phyloP scores from a whole-genome alignment of 1,284 basidiomycete genomes.

The Calocybe gambosa region DNA sequence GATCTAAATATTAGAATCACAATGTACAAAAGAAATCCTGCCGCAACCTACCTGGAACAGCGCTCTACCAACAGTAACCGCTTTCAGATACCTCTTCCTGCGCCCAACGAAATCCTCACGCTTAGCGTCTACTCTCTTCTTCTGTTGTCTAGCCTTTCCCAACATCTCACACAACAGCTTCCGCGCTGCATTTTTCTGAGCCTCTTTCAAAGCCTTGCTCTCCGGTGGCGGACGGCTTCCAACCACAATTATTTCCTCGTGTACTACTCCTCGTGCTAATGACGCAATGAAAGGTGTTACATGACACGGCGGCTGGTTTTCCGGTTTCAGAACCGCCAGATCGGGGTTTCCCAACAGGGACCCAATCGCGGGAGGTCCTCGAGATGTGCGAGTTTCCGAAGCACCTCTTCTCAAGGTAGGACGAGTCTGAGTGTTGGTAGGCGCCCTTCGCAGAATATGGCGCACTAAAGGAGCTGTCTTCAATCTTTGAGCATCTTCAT shows the following conservation, averaged over 20 bases:
- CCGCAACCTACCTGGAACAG: constrained; percentile 17
- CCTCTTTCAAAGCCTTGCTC: constrained; percentile 21
- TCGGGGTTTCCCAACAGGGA: constrained; percentile 40
- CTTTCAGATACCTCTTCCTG: constrained; percentile 22
- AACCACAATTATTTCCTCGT: constrained; percentile 46
- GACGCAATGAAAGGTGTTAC: constrained; percentile 53
- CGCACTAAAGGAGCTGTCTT: constrained; percentile 22
- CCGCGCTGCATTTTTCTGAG: constrained; percentile 19
- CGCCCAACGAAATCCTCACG: constrained; percentile 23
- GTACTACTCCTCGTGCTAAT: constrained; percentile 44
- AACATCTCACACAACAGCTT: constrained; percentile 22
- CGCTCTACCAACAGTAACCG: constrained; percentile 31
- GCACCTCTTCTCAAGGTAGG: constrained; percentile 11
- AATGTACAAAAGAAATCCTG: constrained; percentile 2
- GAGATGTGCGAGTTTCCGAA: constrained; percentile 4
- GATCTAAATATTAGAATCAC: constrained; percentile 29
- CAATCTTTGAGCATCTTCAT: constrained; percentile 19
- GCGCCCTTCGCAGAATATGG: constrained; percentile 20
- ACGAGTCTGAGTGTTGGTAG: constrained; percentile 12
- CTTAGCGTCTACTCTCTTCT: constrained; percentile 18
- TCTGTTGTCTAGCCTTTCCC: constrained; percentile 20
- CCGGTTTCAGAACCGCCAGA: constrained; percentile 43
- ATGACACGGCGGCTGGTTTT: constrained; percentile 49
- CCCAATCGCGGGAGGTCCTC: constrained; percentile 7
- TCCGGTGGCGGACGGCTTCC: constrained; percentile 32